Evolutionary conservation across 345 rosid species (phyloP).

Genomic region (Eucalyptus erythrocorys): DNA sequence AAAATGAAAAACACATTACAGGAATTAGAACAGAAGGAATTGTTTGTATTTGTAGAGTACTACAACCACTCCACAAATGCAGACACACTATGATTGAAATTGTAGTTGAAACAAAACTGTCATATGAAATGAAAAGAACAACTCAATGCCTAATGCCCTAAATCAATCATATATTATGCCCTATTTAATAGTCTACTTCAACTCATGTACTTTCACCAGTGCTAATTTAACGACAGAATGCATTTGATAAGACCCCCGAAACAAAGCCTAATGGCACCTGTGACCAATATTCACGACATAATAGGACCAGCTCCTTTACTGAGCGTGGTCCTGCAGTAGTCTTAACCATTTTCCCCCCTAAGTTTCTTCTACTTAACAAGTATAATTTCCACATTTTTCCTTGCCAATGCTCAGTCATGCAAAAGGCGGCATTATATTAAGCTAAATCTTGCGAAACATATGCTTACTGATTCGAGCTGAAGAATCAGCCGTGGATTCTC

Average conservation of each 20-base stretch:
- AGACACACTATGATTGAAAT: neutral
- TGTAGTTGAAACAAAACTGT: neutral
- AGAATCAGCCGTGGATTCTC: constrained; percentile 4
- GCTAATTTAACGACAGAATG: neutral
- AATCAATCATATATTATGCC: neutral
- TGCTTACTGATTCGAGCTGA: constrained; percentile 28
- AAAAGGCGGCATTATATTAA: neutral
- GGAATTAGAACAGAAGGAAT: neutral
- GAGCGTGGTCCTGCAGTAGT: neutral
- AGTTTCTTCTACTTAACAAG: neutral
- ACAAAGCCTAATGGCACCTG: neutral
- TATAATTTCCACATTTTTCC: neutral
- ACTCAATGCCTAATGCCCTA: neutral
- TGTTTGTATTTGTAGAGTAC: neutral
- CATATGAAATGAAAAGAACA: neutral
- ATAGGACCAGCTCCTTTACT: neutral
- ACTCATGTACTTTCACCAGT: neutral
- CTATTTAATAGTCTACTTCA: neutral
- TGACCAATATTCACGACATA: neutral
- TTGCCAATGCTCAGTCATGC: neutral
- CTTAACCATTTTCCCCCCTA: neutral
- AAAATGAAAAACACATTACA: neutral
- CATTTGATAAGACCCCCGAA: neutral
- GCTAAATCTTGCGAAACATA: neutral
- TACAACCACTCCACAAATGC: neutral